Evolutionary conservation across 805 yeast species (phyloP), one percentile per base, ranked within the genome.

Genomic region (Schizosaccharomyces osmophilus): DNA sequence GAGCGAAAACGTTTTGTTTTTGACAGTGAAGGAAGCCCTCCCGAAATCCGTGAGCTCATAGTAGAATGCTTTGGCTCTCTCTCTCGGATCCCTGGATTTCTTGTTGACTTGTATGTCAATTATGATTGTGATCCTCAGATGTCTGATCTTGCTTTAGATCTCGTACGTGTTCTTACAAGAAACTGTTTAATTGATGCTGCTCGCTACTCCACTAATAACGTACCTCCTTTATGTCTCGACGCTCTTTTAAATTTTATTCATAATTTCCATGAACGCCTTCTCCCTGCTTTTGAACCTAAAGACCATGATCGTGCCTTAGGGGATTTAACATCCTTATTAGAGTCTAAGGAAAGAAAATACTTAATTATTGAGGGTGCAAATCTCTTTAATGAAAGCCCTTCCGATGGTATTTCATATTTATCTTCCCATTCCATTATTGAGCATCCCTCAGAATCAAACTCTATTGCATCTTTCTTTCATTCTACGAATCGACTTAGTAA

Each of bases 211-310:
- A 57, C 60, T 57, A n/a, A 39, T 48, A 83, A 80, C 67, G 95
- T 90, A 1, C 97, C 98, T 0, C 96, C 97, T 0, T 78, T 88
- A 6, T 90, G 97, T 67, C 74, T 93, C 61, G 97, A 93, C 67
- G 95, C 97, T 1, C 70, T 93, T 2, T 74, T 90, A 26, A 78
- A 85, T 1, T 81, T 62, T 29, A 61, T 67, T 19, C 59, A 64
- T 11, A 63, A 61, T 43, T 9, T 61, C 9, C 48, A 63, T 2
- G 65, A 68, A 11, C 61, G 67, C 17, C 67, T 69, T 22, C 65
- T 67, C 3, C 64, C 59, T 55, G 36, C 65, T 6, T 58, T 41
- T 13, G 41, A 36, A 36, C 41, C 41, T 15, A 61, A 17, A 4
- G 26, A 6, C 11, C 39, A 36, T 36, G 26, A n/a, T 9, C 26